Percentiles rank a stretch among this genome's conserved stretches.
Evolutionary conservation across 148 eudicot species (phyloP).

Genomic region (Polygonum maritimum): DNA sequence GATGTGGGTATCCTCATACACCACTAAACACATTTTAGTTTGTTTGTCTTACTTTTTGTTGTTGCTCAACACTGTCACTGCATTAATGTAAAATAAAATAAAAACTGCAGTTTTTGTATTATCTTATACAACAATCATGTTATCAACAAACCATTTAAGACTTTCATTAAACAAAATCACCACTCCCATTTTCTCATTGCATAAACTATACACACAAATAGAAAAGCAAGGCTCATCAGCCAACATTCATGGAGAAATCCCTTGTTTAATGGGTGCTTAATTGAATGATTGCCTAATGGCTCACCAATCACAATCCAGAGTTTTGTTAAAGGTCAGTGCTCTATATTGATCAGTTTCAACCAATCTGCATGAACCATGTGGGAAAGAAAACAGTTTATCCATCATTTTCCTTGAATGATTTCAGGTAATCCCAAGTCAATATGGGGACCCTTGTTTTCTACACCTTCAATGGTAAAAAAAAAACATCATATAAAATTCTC

Average conservation of each 20-base stretch:
- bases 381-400: not conserved
- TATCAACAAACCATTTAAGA: not conserved
- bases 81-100: not conserved
- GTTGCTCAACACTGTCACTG: slow-evolving; percentile 7
- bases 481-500: not conserved
- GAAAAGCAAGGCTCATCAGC: not conserved
- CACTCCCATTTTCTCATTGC: not conserved
- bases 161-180: not conserved
- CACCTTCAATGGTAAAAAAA: not conserved
- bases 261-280: not conserved
- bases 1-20: not conserved
- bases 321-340: not conserved
- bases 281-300: not conserved
- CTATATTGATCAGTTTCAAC: not conserved
- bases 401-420: slow-evolving; percentile 6
- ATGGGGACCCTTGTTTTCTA: slow-evolving; percentile 1
- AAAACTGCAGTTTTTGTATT: not conserved
- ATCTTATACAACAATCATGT: not conserved
- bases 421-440: slow-evolving; percentile 4
- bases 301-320: not conserved
- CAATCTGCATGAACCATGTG: not conserved
- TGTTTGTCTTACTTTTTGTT: not conserved
- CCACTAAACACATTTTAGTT: not conserved
- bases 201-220: not conserved
- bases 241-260: not conserved